Base-by-base conservation (phyloP, 1,139 yeast genomes). In the Scheffersomyces insectosa region DNA sequence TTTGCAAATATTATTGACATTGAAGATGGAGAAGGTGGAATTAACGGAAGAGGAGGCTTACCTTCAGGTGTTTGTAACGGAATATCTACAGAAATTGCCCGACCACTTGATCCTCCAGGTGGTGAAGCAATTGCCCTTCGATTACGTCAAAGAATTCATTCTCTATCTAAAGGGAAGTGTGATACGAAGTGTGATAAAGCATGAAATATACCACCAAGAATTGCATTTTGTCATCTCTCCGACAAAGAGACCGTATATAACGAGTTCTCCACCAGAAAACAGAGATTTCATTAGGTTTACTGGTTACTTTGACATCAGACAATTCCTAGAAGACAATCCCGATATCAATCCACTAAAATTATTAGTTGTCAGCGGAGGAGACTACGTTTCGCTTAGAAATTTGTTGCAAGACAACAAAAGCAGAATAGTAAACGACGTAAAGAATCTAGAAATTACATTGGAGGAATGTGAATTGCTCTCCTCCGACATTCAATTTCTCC, bases 151-250 rank as follows among this genome's bases (percentile, higher is more conserved):
- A 14, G 71, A 67, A 27, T 59, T 61, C 38, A 57, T 68, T 23
- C 52, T 66, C 23, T 42, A 37, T 13, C 43, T 27, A n/a, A 23
- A 30, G 5, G 45, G 38, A 23, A 28, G 25, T 8, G 40, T 31
- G 11, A 45, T 56, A 30, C 60, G 70, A 40, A 39, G 43, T 11
- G 42, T 63, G 11, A 54, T 69, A n/a, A 53, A 64, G 3, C 54
- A 60, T 3, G 58, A 56, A 27, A 66, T 56, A 48, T 71, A 57
- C 45, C 41, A 54, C 33, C 57, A 57, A 34, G 75, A 70, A 36
- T 32, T 70, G 7, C 75, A 70, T 40, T 62, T 70, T 36, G 54
- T 67, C 3, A 54, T 70, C 10, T 57, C 68, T 10, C 74, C 74
- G 1, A 57, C 66, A 1, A 50, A 56, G 15, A 43, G 66, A 16